Evolutionary conservation across 257 asterid genomes (phyloP).

Genomic region (Solanum arcanum): DNA sequence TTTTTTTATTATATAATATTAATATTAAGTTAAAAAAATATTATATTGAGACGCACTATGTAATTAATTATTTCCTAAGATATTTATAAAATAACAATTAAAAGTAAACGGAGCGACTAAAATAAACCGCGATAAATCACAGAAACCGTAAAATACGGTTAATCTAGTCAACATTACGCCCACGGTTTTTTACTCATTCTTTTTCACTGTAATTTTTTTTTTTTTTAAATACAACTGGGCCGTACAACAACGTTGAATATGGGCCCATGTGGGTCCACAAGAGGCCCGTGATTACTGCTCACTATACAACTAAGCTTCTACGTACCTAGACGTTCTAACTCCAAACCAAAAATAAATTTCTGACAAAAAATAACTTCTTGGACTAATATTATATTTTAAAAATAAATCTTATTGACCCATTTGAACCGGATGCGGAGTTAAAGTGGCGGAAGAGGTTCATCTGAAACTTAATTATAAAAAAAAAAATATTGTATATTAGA

Average conservation of each 20-base stretch:
- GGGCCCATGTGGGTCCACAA: neutral
- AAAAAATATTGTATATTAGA: neutral
- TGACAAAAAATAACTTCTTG: neutral
- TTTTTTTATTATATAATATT: no score
- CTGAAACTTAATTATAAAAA: accelerated
- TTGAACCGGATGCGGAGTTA: neutral
- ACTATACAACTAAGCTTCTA: slow-evolving; percentile 11
- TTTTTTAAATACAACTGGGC: neutral
- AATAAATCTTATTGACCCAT: neutral
- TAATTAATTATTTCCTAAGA: no score
- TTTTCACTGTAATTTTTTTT: neutral
- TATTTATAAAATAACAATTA: no score
- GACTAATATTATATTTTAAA: neutral
- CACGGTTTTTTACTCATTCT: neutral
- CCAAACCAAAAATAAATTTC: neutral
- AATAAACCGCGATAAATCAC: neutral
- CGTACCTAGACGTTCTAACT: slow-evolving; percentile 14
- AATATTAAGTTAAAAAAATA: no score
- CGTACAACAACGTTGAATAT: neutral
- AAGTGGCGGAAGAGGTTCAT: neutral
- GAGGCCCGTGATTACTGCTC: neutral
- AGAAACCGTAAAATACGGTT: neutral
- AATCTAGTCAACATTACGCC: neutral
- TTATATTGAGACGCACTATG: no score
- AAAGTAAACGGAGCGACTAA: no score